Evolutionary conservation across 768 basidiomycete species (phyloP).

Genomic region (Leucosporidium scottii): DNA sequence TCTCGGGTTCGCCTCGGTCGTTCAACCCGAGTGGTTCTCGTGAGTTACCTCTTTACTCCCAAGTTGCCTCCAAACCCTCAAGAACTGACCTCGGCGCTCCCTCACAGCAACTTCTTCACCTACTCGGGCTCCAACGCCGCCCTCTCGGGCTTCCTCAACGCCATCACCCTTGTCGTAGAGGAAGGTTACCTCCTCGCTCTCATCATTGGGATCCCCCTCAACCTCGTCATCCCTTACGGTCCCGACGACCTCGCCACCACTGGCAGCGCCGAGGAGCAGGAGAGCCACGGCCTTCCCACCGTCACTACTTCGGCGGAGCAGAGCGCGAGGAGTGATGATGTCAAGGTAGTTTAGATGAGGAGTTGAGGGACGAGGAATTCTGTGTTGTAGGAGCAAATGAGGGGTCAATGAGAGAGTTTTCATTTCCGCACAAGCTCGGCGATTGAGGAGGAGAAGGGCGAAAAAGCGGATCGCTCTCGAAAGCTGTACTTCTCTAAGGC

Average conservation of each 20-base stretch:
- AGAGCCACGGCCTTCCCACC: neutral
- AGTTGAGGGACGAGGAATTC: too few species aligned
- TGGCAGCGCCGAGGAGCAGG: too few species aligned
- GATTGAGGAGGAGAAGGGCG: too few species aligned
- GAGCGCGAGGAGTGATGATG: too few species aligned
- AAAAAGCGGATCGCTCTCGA: too few species aligned
- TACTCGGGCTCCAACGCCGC: constrained; percentile 41
- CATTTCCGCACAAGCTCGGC: too few species aligned
- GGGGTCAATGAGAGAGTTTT: too few species aligned
- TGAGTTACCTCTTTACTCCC: neutral
- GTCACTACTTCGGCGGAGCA: too few species aligned
- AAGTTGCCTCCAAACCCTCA: too few species aligned
- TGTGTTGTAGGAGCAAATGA: too few species aligned
- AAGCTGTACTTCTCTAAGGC: too few species aligned
- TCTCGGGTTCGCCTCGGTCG: constrained; percentile 62
- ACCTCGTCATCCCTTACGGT: constrained; percentile 50
- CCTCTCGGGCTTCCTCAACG: constrained; percentile 61
- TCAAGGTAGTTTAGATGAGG: too few species aligned
- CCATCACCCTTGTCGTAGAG: constrained; percentile 67
- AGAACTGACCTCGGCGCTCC: neutral
- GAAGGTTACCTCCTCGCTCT: constrained; percentile 64
- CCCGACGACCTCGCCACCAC: constrained; percentile 3
- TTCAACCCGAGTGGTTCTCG: constrained; percentile 55
- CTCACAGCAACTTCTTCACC: neutral
- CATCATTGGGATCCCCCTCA: constrained; percentile 55